Conservation (phyloP, 441 rosid genomes). For the Mallotus japonicus region DNA sequence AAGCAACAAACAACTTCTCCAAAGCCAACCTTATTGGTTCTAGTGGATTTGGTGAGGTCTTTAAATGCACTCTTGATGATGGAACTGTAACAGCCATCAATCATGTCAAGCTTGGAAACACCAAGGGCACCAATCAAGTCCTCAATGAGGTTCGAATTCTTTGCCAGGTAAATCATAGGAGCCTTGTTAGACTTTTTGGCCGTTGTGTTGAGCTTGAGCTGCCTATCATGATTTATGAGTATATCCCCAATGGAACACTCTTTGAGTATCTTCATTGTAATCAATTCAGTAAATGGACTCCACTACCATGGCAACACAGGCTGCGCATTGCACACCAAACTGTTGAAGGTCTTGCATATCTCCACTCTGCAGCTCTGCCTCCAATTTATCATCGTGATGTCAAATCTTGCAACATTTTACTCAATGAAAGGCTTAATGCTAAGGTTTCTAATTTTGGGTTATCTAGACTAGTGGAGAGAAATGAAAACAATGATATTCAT, state of each 20-base stretch:
- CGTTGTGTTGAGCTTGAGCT: slow-evolving; percentile 53
- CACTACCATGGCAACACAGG: slow-evolving; percentile 42
- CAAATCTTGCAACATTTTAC: slow-evolving; percentile 61
- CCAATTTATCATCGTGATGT: slow-evolving; percentile 65
- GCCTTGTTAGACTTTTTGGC: slow-evolving; percentile 38
- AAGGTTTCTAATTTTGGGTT: slow-evolving; percentile 65
- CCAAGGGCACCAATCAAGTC: slow-evolving; percentile 52
- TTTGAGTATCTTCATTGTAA: slow-evolving; percentile 49
- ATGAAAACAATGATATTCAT: slow-evolving; percentile 45
- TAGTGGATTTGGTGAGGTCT: slow-evolving; percentile 60
- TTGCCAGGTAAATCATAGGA: slow-evolving; percentile 64
- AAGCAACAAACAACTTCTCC: slow-evolving; percentile 51
- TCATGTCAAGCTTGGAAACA: slow-evolving; percentile 50
- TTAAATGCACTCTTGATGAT: slow-evolving; percentile 44
- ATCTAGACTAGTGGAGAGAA: slow-evolving; percentile 43
- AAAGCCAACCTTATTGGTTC: slow-evolving; percentile 40
- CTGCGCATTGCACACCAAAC: slow-evolving; percentile 52
- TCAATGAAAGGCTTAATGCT: slow-evolving; percentile 47
- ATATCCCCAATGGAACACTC: slow-evolving; percentile 48
- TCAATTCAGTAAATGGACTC: slow-evolving; percentile 23
- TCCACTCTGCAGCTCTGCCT: slow-evolving; percentile 54
- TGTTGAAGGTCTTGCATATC: slow-evolving; percentile 58
- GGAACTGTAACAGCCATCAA: slow-evolving; percentile 64
- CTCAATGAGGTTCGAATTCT: slow-evolving; percentile 63
- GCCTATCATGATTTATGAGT: slow-evolving; percentile 60